Conservation (phyloP, 2,329 filamentous ascomycete species). For the Helotiales sp. region DNA sequence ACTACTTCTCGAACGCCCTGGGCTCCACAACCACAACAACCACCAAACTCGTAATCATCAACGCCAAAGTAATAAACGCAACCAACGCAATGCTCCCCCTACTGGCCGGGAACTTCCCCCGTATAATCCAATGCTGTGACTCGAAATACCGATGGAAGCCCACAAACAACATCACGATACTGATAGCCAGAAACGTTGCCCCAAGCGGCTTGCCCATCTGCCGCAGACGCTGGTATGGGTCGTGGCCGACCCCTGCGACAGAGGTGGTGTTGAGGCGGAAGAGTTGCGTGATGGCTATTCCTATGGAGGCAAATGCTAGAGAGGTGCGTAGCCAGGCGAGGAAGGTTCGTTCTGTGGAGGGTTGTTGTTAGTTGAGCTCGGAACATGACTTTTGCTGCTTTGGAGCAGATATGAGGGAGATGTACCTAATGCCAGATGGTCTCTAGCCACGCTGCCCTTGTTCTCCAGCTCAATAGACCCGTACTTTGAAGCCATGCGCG, state of each 20-base stretch:
- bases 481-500: constrained; percentile 53
- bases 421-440: constrained; percentile 78
- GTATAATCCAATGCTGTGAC: constrained; percentile 78
- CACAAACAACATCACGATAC: constrained; percentile 74
- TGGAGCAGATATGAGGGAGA: background rate
- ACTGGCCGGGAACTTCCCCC: constrained; percentile 80
- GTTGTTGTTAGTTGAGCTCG: constrained; percentile 11
- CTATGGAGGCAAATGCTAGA: constrained; percentile 80
- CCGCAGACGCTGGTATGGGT: constrained; percentile 53
- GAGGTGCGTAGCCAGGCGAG: constrained; percentile 85
- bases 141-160: constrained; percentile 82
- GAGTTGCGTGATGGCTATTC: constrained; percentile 82
- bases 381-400: background rate
- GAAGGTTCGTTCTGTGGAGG: constrained; percentile 74
- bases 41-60: constrained; percentile 65
- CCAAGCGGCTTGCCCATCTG: constrained; percentile 76
- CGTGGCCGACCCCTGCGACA: constrained; percentile 31
- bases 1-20: constrained; percentile 31
- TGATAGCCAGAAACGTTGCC: constrained; percentile 76
- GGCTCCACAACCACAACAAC: constrained; percentile 63
- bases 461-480: constrained; percentile 75
- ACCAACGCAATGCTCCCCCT: constrained; percentile 76
- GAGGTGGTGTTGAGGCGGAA: constrained; percentile 78
- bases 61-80: constrained; percentile 64
- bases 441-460: constrained; percentile 81